Conservation (phyloP, 805 yeast genomes). For the Yamadazyma ubonensis region DNA sequence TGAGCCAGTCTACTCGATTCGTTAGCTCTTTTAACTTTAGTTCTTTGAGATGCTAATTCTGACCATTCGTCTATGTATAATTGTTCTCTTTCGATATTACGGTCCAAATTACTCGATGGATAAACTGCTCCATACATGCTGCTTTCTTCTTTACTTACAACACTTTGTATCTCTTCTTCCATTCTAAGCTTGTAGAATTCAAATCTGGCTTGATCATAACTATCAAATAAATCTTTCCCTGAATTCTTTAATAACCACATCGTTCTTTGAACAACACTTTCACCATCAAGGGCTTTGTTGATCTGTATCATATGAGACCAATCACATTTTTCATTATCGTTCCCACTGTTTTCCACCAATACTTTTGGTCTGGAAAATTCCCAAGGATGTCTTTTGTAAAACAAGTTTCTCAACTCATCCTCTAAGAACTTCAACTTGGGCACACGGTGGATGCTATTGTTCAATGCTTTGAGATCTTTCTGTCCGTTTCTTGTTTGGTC, state of each 20-base stretch:
- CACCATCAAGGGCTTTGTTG: slow-evolving; percentile 80
- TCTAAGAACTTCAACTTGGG: slow-evolving; percentile 61
- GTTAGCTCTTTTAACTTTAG: slow-evolving; percentile 55
- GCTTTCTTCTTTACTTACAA: slow-evolving; percentile 77
- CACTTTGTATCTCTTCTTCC: slow-evolving; percentile 74
- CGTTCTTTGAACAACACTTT: slow-evolving; percentile 50
- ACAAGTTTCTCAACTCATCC: slow-evolving; percentile 78
- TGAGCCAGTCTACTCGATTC: slow-evolving; percentile 21
- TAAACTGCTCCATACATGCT: slow-evolving; percentile 80
- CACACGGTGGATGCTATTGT: slow-evolving; percentile 44
- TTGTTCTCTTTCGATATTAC: slow-evolving; percentile 73
- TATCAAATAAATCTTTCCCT: slow-evolving; percentile 46
- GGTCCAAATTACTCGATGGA: slow-evolving; percentile 58
- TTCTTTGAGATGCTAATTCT: slow-evolving; percentile 61
- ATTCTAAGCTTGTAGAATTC: slow-evolving; percentile 88
- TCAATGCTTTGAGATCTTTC: slow-evolving; percentile 35
- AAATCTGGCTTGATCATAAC: slow-evolving; percentile 81
- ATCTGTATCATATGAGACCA: slow-evolving; percentile 81
- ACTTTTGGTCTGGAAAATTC: slow-evolving; percentile 88
- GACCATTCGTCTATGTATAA: slow-evolving; percentile 71
- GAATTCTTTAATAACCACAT: slow-evolving; percentile 32
- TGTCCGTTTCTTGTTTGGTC: slow-evolving; percentile 48
- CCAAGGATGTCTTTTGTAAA: slow-evolving; percentile 97
- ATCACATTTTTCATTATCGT: slow-evolving; percentile 55
- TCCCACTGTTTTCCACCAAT: slow-evolving; percentile 71